Base-by-base conservation (phyloP, 2,329 filamentous ascomycete species). In the Cladosporium sp. region DNA sequence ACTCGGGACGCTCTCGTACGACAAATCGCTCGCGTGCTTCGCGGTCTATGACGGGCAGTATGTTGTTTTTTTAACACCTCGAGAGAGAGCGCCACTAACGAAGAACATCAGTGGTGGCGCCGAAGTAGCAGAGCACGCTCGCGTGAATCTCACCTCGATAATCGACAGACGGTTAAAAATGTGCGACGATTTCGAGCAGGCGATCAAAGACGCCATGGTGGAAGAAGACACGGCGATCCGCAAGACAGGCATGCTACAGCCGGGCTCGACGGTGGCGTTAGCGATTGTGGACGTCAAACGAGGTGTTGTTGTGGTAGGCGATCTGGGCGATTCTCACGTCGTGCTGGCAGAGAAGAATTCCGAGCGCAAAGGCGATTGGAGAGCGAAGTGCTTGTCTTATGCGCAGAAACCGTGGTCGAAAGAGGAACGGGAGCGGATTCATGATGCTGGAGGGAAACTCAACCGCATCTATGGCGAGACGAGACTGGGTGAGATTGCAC, bases 111-210 rank as follows among this genome's bases (percentile, higher is more conserved):
- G 61, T 47, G 61, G 61, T 26, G 61, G 61, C 11, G 36, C 61
- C 34, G 61, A 64, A 47, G 61, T 64, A 3, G 61, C 61, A 6
- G 61, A 64, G 14, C 61, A 64, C 36, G 61, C 61, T 4, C 21
- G 28, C 18, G n/a, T 34, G 7, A 64, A 64, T n/a, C 61, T 64
- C n/a, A 28, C 55, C 51, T 64, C 61, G 8, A 24, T 24, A 8
- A 64, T 57, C 36, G 61, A 64, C 24, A 15, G 61, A 7, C 61
- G 61, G 8, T n/a, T 64, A 18, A 5, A 26, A 4, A 38, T 55
- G n/a, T 64, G 61, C 61, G 61, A 64, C 10, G 61, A 64, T 38
- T 44, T 44, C n/a, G 61, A 64, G 49, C 61, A 64, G 47, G 61
- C 61, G 8, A 64, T 64, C 51, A 55, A 44, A 47, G 61, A 64